Evolutionary conservation across 352 stramenopile species (phyloP), one percentile per base, ranked within the genome.

Genomic region (Nothophytophthora sp.): DNA sequence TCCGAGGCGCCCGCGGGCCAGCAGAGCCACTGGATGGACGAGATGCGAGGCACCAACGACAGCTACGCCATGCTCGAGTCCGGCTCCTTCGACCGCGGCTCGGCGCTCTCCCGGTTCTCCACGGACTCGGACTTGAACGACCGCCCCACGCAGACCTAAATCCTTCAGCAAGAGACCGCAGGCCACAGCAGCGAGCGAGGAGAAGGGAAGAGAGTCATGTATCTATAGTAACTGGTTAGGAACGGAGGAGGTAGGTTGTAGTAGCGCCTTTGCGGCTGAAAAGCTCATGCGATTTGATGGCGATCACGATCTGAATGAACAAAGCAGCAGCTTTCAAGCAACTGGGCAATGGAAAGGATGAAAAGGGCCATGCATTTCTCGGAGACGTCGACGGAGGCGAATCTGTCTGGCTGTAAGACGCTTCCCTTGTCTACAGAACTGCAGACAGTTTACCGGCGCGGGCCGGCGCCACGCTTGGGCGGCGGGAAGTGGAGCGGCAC

Each of bases 51-150:
- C 59, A 92, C 81, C 0, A 82, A 81, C 55, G 81, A 92, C 69
- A 88, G 74, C 65, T 92, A 92, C 63, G 81, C 78, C 8, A 92
- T 92, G 81, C 67, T 92, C 49, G 78, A 90, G 60, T 81, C 77
- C 28, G 73, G 68, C n/a, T 82, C 78, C 25, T 91, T 80, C 57
- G 72, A 81, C 55, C 76, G 81, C 7, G 81, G 70, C 38, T 92
- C 81, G 33, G 76, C 76, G 37, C 73, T 92, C 37, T 82, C 72
- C 23, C 74, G 81, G 35, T 89, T 90, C 63, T 92, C 81, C 10
- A 86, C 70, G 27, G 81, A 92, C 41, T 92, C 81, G 41, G 76
- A 88, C 48, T 20, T 88, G 18, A 52, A 22, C 6, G 47, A 52
- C 32, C 63, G 63, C 37, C 63, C 63, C 7, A 73, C 63, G 25